These are phyloP conservation scores for Ciborinia camelliae DNA, from an alignment of 2,329 filamentous ascomycete species.

Conservation along the genomic window DNA sequence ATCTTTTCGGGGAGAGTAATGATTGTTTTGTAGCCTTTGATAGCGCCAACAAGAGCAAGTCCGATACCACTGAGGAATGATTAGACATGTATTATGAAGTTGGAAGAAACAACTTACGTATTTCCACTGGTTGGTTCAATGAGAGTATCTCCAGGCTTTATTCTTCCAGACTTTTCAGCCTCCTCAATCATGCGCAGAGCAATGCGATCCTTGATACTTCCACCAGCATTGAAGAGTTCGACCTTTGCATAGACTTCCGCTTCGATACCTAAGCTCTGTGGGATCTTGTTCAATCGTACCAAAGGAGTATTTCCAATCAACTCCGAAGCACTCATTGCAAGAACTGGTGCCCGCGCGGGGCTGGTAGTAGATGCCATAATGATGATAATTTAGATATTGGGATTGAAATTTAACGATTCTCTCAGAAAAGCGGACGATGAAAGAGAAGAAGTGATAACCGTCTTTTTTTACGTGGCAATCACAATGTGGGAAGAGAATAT, in stretches of 20 bases:
- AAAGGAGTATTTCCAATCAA: constrained; percentile 97
- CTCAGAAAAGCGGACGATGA: constrained; percentile 1
- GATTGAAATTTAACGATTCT: not conserved
- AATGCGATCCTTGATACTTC: constrained; percentile 92
- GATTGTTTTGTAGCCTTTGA: constrained; percentile 98
- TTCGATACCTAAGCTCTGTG: constrained; percentile 84
- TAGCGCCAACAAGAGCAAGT: constrained; percentile 85
- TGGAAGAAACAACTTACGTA: constrained; percentile 51
- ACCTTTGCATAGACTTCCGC: constrained; percentile 87
- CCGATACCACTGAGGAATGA: constrained; percentile 68
- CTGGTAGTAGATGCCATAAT: constrained; percentile 28
- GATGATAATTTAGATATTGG: constrained; percentile 4
- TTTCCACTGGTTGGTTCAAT: constrained; percentile 99
- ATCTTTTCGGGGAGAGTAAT: constrained; percentile 99
- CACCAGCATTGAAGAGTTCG: constrained; percentile 91
- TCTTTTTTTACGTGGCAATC: not conserved
- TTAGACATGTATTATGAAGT: not conserved
- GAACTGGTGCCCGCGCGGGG: constrained; percentile 28
- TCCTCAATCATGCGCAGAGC: constrained; percentile 96
- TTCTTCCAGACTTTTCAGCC: constrained; percentile 84
- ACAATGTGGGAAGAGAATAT: constrained; percentile 4
- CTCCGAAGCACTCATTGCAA: constrained; percentile 66
- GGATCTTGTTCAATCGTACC: constrained; percentile 88
- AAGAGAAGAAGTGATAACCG: not conserved
- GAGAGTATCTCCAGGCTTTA: constrained; percentile 94